A percentile compares a stretch with the other conserved stretches of the same genome.
These are phyloP conservation scores for Acorus gramineus DNA, from an alignment of 106 monocot genomes.

Conservation along the genomic window DNA sequence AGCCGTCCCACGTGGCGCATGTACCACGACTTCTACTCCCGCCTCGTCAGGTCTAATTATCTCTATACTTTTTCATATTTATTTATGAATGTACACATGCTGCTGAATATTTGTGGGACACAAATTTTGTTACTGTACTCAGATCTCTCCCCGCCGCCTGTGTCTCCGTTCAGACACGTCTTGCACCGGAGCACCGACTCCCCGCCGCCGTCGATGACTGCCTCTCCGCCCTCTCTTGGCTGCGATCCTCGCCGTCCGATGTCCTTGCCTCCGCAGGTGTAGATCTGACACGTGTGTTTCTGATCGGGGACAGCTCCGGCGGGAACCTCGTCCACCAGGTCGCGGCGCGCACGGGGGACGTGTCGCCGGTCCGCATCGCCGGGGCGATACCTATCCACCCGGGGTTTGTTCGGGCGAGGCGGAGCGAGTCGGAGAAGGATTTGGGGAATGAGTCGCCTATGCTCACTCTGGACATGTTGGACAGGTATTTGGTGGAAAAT, in stretches of 20 bases:
- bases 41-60: slow-evolving; percentile 23
- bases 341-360: slow-evolving; percentile 27
- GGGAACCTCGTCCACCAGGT: slow-evolving; percentile 64
- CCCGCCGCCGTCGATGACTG: slow-evolving; percentile 48
- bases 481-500: slow-evolving; percentile 11
- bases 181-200: slow-evolving; percentile 79
- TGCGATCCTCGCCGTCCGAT: slow-evolving; percentile 29
- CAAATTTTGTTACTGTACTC: no score
- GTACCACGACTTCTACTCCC: slow-evolving; percentile 84
- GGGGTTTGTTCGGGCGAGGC: slow-evolving; percentile 47
- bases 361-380: slow-evolving; percentile 29
- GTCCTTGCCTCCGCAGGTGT: background rate
- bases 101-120: no score
- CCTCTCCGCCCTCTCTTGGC: slow-evolving; percentile 35
- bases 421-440: slow-evolving; percentile 66
- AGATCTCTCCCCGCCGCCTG: slow-evolving; percentile 29
- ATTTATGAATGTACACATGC: no score
- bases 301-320: slow-evolving; percentile 83
- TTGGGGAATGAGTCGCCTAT: slow-evolving; percentile 26
- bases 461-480: slow-evolving; percentile 68
- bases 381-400: slow-evolving; percentile 62
- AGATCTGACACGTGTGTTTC: slow-evolving; percentile 63
- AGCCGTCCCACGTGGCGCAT: slow-evolving; percentile 46
- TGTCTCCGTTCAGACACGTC: slow-evolving; percentile 55
- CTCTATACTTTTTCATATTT: no score